These are phyloP conservation scores for Saccharomycopsis sp. DNA, from an alignment of 805 yeast species.

Conservation along the genomic window DNA sequence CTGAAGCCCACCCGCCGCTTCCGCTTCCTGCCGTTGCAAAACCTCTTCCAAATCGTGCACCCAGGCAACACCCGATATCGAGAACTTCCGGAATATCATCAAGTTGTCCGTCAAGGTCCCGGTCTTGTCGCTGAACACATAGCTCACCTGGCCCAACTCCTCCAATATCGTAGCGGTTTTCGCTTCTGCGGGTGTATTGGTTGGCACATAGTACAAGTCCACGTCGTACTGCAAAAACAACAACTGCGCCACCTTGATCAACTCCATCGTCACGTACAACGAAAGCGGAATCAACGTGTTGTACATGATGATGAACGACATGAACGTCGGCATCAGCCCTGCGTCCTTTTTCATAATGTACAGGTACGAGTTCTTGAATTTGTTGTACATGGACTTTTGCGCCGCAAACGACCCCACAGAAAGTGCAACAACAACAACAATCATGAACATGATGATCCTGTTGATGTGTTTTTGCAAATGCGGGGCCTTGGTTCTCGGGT, in stretches of 20 bases:
- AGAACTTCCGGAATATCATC: constrained; percentile 85
- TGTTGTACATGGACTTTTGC: constrained; percentile 44
- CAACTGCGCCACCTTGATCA: constrained; percentile 83
- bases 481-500: constrained; percentile 90
- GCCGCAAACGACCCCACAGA: constrained; percentile 80
- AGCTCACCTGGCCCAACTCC: constrained; percentile 94
- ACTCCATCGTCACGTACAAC: constrained; percentile 91
- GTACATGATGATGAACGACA: constrained; percentile 96
- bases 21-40: constrained; percentile 25
- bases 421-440: constrained; percentile 60
- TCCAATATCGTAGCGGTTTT: constrained; percentile 93
- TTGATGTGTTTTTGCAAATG: constrained; percentile 79
- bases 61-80: constrained; percentile 88
- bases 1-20: too few relatives aligned
- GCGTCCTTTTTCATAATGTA: constrained; percentile 65
- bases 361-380: constrained; percentile 45
- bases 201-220: constrained; percentile 82
- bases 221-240: constrained; percentile 78
- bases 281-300: constrained; percentile 94
- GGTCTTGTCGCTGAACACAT: constrained; percentile 91
- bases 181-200: constrained; percentile 89
- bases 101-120: constrained; percentile 94
- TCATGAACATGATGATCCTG: constrained; percentile 80
- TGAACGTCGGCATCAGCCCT: constrained; percentile 79
- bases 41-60: constrained; percentile 59